Base-by-base conservation (phyloP, 2,329 filamentous ascomycete species). In the Neonectria faginata region DNA sequence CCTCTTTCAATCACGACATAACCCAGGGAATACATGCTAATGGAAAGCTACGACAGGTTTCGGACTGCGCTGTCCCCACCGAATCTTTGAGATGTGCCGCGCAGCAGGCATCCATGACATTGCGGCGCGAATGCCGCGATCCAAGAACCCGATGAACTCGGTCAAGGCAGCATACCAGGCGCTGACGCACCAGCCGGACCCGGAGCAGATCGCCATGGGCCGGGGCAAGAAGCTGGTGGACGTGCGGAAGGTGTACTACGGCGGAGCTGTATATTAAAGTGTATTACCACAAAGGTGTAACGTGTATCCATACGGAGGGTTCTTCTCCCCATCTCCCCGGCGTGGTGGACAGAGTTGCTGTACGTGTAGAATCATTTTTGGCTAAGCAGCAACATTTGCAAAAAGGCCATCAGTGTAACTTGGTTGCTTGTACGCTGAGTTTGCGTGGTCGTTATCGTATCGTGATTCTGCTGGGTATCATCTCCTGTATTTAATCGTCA, bases 161-260 rank as follows among this genome's bases (percentile, higher is more conserved):
- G 92, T 97, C 81, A 97, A 97, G 83, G 96, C 96, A 14, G 88
- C 93, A 44, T 92, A 92, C 80, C 80, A 95, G 79, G 95, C 94
- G 5, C 84, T 99, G 67, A 87, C 88, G 79, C 91, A 85, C 82
- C 96, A 99, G 83, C 88, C 88, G 66, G 85, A 97, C 76, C 96
- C 96, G 31, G 93, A 98, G 78, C 90, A 95, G 76, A 91, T 99
- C 76, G 96, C 96, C 61, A 87, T 92, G 54, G 95, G 93, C 57
- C 84, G 94, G 69, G 95, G 96, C 66, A 95, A 92, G 87, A 99
- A 99, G 87, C 79, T 99, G 76, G 94, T 99, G 36, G 96, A 99
- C 83, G 93, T 95, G 69, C 86, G 96, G 73, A 97, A 96, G 85
- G 96, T 98, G 75, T 99, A 99, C 83, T 98, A 97, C 81, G 94